Conservation (phyloP, 2,329 filamentous ascomycete species). For the Fusarium verticillioides region DNA sequence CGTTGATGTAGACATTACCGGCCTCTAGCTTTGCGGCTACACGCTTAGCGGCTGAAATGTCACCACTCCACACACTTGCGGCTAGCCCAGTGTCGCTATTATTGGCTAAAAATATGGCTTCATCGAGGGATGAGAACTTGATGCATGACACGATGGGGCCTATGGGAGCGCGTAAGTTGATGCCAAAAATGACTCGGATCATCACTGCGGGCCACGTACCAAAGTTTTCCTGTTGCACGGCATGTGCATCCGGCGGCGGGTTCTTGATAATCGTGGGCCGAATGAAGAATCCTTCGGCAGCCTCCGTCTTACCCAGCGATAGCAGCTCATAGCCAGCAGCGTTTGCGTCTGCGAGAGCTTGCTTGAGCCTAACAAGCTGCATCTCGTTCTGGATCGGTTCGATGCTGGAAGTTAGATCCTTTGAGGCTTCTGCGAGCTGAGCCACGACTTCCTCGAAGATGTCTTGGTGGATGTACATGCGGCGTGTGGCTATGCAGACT, state of each 20-base stretch:
- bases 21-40: background rate
- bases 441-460: background rate
- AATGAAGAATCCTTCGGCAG: conserved; percentile 1
- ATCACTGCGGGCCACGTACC: background rate
- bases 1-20: conserved; percentile 10
- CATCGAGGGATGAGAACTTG: background rate
- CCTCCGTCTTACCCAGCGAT: background rate
- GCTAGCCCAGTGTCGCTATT: background rate
- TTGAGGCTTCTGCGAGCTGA: background rate
- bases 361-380: background rate
- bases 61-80: conserved; percentile 1
- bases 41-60: background rate
- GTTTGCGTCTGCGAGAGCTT: background rate
- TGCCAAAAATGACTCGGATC: background rate
- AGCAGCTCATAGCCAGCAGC: background rate
- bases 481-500: conserved; percentile 1
- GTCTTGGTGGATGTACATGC: background rate
- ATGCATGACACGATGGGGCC: conserved; percentile 3
- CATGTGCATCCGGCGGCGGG: background rate
- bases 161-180: background rate
- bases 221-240: conserved; percentile 4
- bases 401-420: background rate
- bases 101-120: conserved; percentile 2
- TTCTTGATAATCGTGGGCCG: background rate
- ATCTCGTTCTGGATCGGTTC: background rate